Evolutionary conservation across 2,329 filamentous ascomycete species (phyloP), one percentile per base, ranked within the genome.

Genomic region (Colletotrichum navitas): DNA sequence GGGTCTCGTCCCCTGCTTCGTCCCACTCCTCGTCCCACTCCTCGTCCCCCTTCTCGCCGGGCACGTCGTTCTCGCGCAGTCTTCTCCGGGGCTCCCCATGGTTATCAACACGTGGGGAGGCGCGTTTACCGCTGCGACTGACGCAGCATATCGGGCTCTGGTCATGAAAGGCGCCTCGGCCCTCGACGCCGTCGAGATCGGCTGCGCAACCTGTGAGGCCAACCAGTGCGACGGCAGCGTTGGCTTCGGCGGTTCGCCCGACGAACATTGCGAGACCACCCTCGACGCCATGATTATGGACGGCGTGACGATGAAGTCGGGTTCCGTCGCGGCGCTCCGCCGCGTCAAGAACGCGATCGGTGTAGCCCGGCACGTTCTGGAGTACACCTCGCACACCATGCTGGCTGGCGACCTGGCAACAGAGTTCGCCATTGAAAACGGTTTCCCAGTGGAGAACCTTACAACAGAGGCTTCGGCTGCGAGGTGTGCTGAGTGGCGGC

Each of bases 231-330:
- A 89, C 75, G 83, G 84, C 60, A 87, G 83, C 47, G 87, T 89
- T 47, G 87, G 87, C 63, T 88, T 80, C 74, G 87, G 87, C 65
- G 87, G 87, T 10, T 88, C 86, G 2, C 86, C 87, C 0, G 86
- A 88, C 73, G 87, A 89, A 76, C 77, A 79, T 41, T 89, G 87
- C 79, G 87, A 89, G 79, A 89, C 87, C 3, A 88, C 87, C 0
- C 85, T 89, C 18, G 87, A 89, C 77, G 87, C 87, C n/a, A 82
- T 89, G 81, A 83, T 89, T 77, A 88, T 89, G 83, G 87, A 89
- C 76, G 87, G 87, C 36, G 78, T 77, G 0, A 85, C 81, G n/a
- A 82, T 89, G 79, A 86, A 87, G 21, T 81, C 83, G 0, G 87
- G 87, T 52, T 86, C 86, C 6, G 87, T 89, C 6, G 87, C 86